These are phyloP conservation scores for Babesia bovis DNA, from an alignment of 169 alveolate species.

Conservation along the genomic window DNA sequence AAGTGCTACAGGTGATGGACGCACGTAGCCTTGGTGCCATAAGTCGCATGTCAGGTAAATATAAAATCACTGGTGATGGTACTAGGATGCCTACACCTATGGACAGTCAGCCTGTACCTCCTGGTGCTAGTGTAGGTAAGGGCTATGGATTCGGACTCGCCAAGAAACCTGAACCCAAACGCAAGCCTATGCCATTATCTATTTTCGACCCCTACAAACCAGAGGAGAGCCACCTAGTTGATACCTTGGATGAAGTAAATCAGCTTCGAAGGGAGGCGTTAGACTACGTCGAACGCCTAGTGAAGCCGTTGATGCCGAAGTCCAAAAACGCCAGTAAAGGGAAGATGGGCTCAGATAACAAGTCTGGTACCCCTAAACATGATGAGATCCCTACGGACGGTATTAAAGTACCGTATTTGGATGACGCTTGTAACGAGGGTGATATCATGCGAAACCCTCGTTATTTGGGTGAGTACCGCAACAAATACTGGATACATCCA, in stretches of 20 bases:
- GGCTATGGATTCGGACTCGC: slow-evolving; percentile 60
- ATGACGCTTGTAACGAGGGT: slow-evolving; percentile 76
- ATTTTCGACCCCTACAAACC: slow-evolving; percentile 30
- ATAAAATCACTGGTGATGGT: slow-evolving; percentile 57
- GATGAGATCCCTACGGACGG: slow-evolving; percentile 18
- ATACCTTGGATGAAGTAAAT: background rate
- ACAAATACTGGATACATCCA: slow-evolving; percentile 71
- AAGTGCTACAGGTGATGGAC: slow-evolving; percentile 48
- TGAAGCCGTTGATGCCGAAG: background rate
- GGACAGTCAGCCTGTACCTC: slow-evolving; percentile 53
- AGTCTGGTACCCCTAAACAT: background rate
- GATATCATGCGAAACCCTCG: slow-evolving; percentile 74
- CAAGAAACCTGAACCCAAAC: slow-evolving; percentile 39
- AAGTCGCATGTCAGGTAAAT: slow-evolving; percentile 50
- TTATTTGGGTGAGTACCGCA: slow-evolving; percentile 69
- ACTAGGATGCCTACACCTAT: slow-evolving; percentile 53
- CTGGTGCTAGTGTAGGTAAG: slow-evolving; percentile 68
- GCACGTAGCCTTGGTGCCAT: slow-evolving; percentile 60
- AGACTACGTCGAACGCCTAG: slow-evolving; percentile 1
- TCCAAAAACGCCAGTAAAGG: background rate
- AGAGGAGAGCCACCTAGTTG: background rate
- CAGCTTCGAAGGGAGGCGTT: slow-evolving; percentile 7
- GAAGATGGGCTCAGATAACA: background rate
- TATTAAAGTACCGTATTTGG: slow-evolving; percentile 65
- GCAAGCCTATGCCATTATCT: slow-evolving; percentile 44